Evolutionary conservation across 2,329 filamentous ascomycete genomes (phyloP).

Genomic region (Sarocladiaceae sp.): DNA sequence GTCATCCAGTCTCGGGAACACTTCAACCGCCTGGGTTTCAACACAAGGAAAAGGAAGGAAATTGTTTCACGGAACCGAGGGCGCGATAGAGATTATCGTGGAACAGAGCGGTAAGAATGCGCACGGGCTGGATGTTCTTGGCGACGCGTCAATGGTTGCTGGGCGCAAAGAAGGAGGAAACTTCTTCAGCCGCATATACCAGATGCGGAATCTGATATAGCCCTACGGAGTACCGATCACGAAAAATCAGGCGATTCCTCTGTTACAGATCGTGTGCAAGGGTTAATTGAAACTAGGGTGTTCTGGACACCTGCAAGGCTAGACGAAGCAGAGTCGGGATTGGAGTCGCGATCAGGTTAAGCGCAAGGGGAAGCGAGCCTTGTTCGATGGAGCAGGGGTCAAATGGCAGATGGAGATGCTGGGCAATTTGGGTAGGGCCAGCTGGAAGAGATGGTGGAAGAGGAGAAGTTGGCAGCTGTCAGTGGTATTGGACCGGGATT

Average conservation of each 20-base stretch:
- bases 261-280: neutral
- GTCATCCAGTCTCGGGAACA: neutral
- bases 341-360: neutral
- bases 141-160: neutral
- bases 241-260: constrained; percentile 1
- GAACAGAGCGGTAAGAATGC: too few species aligned
- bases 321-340: too few species aligned
- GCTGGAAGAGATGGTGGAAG: neutral
- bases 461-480: constrained; percentile 4
- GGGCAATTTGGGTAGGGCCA: too few species aligned
- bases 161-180: neutral
- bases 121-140: too few species aligned
- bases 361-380: neutral
- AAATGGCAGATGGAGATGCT: too few species aligned
- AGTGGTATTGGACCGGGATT: neutral
- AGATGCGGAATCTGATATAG: neutral
- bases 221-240: neutral
- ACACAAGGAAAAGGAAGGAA: neutral
- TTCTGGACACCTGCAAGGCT: too few species aligned
- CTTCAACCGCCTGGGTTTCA: neutral
- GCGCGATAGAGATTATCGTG: neutral
- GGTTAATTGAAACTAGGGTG: neutral
- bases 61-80: neutral
- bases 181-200: neutral
- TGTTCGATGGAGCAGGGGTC: neutral